Conservation (phyloP, 768 basidiomycete genomes). For the Hemileccinum rubropunctum region DNA sequence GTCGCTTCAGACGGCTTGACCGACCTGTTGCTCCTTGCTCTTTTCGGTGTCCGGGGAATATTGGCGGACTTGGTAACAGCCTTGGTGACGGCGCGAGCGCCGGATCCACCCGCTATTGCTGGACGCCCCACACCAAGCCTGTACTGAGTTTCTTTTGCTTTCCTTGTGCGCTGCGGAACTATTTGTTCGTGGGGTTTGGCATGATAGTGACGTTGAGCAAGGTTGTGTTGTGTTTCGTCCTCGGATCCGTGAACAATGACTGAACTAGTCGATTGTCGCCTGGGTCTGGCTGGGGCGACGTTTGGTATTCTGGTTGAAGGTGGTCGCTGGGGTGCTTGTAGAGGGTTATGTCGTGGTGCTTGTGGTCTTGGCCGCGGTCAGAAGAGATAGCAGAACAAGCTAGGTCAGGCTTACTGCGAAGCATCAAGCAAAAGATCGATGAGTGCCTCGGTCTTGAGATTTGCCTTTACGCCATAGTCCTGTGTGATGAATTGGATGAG, state of each 20-base stretch:
- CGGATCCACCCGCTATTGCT: slow-evolving; percentile 58
- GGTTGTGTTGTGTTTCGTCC: slow-evolving; percentile 38
- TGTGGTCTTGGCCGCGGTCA: slow-evolving; percentile 29
- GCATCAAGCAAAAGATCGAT: slow-evolving; percentile 70
- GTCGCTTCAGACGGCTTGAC: slow-evolving; percentile 52
- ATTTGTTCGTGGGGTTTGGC: slow-evolving; percentile 16
- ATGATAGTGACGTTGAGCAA: slow-evolving; percentile 19
- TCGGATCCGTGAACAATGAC: slow-evolving; percentile 41
- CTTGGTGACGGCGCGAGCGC: slow-evolving; percentile 64
- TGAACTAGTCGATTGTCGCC: slow-evolving; percentile 34
- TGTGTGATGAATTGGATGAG: slow-evolving; percentile 29
- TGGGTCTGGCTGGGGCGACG: slow-evolving; percentile 24
- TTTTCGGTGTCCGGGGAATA: slow-evolving; percentile 44
- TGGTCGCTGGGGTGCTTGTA: slow-evolving; percentile 24
- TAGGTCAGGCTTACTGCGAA: slow-evolving; percentile 36
- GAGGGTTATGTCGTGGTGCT: slow-evolving; percentile 18
- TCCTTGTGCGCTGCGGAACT: slow-evolving; percentile 46
- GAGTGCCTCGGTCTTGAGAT: slow-evolving; percentile 76
- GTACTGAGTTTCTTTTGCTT: slow-evolving; percentile 70
- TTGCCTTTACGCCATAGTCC: slow-evolving; percentile 81
- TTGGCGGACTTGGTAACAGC: slow-evolving; percentile 58
- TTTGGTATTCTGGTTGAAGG: slow-evolving; percentile 34
- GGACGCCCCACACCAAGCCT: slow-evolving; percentile 73
- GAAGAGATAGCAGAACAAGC: slow-evolving; percentile 36
- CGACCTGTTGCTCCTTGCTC: slow-evolving; percentile 48